Conservation (phyloP, 2,329 filamentous ascomycete species). For the Beauveria australis region DNA sequence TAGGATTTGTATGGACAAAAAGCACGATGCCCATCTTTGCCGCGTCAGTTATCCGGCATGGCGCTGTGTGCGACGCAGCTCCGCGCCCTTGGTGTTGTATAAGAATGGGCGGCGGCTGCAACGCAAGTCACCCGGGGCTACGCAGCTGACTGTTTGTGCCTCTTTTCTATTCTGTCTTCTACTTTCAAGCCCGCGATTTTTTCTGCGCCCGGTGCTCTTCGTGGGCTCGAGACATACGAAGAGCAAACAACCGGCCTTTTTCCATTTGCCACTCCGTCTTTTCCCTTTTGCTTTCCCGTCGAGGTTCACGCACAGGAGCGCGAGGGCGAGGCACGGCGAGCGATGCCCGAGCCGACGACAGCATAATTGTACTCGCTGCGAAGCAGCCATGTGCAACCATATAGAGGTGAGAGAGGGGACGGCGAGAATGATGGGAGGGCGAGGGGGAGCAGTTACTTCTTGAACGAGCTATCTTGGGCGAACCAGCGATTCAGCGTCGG, state of each 20-base stretch:
- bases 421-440: too few species aligned
- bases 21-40: neutral
- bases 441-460: too few species aligned
- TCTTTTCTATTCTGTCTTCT: neutral
- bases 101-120: neutral
- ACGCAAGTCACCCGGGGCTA: neutral
- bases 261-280: too few species aligned
- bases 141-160: neutral
- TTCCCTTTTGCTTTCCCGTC: neutral
- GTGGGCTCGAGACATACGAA: too few species aligned
- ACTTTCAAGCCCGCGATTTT: too few species aligned
- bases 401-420: neutral
- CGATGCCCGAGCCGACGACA: too few species aligned
- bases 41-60: neutral
- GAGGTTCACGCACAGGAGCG: too few species aligned
- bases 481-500: too few species aligned
- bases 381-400: constrained; percentile 3
- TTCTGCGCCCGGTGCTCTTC: too few species aligned
- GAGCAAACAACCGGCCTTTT: too few species aligned
- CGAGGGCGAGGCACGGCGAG: too few species aligned
- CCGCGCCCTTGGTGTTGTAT: neutral
- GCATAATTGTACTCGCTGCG: neutral
- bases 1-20: neutral
- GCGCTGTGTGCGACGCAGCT: neutral
- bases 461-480: neutral